Base-by-base conservation (phyloP, 345 rosid genomes). In the Linum usitatissimum region DNA sequence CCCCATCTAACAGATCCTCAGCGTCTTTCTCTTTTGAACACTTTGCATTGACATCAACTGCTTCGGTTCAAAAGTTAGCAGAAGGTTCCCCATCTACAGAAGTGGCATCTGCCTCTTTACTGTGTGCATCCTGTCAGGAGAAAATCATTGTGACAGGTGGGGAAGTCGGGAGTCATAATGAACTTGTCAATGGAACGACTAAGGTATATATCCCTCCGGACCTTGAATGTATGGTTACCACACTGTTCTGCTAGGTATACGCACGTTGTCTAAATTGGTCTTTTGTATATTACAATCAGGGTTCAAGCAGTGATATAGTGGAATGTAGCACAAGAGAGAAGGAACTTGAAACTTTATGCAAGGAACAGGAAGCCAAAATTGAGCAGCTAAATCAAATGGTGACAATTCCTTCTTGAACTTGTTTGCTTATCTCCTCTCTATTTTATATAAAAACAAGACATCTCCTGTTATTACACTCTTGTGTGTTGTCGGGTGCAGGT, bases 281-380 rank as follows among this genome's bases (percentile, higher is more conserved):
- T 31, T 60, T 57, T 55, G 28, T 57, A 36, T 60, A 70, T 66
- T 51, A 73, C 9, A 38, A 68, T 56, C 86, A 91, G 97, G 81
- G 53, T 55, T 75, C 54, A 53, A 53, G 53, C 59, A 75, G 70
- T 53, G 71, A 72, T 63, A 59, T 53, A 61, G 71, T 57, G 58
- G 78, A 71, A 38, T 72, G 79, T 66, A 38, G 20, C 18, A 75
- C 73, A 64, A 85, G 77, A 72, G 82, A 67, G 73, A 69, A 73
- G 53, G 88, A 83, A 75, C 94, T 93, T 40, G 85, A 93, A 84
- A 76, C 45, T 18, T 21, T 83, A 60, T 90, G 94, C 65, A 57
- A 30, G 72, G 85, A 86, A 72, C 96, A 93, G 75, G 94, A 84
- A 64, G 86, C 86, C 63, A 80, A 81, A 80, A 87, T 93, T 72